phyloP scores from a whole-genome alignment of 73 alveolate species.

The Paramecium biaurelia region DNA sequence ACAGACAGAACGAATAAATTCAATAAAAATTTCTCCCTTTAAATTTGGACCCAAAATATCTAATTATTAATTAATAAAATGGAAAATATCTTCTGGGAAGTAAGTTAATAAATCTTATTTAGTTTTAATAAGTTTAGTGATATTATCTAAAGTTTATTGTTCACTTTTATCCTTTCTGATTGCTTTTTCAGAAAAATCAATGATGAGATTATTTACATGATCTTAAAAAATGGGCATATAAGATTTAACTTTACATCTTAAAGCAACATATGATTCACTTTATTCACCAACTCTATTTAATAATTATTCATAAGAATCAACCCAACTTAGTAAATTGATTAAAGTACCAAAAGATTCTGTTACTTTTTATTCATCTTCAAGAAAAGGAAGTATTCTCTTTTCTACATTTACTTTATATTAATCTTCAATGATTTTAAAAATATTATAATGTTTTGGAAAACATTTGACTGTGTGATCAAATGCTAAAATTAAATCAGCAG shows the following conservation, averaged over 20 bases:
- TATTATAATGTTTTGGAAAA: constrained; percentile 34
- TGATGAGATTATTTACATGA: background rate
- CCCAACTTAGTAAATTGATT: constrained; percentile 9
- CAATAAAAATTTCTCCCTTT: constrained; percentile 31
- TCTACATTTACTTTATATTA: constrained; percentile 18
- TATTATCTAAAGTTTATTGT: background rate
- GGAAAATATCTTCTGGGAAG: constrained; percentile 46
- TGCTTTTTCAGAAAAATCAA: constrained; percentile 37
- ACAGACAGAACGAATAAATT: constrained; percentile 31
- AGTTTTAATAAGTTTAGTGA: background rate
- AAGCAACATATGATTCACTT: background rate
- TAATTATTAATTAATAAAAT: constrained; percentile 20
- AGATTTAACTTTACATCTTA: constrained; percentile 16
- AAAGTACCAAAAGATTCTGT: constrained; percentile 36
- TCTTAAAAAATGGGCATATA: constrained; percentile 40
- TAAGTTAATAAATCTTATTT: constrained; percentile 11
- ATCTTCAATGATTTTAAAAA: constrained; percentile 17
- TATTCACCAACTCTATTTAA: constrained; percentile 8
- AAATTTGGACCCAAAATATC: constrained; percentile 14
- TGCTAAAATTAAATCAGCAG: constrained; percentile 2
- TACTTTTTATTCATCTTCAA: constrained; percentile 37
- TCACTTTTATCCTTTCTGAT: constrained; percentile 6
- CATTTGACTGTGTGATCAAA: constrained; percentile 40
- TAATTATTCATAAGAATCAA: constrained; percentile 2
- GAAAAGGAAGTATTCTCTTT: constrained; percentile 28